Base-by-base conservation (phyloP, 2,329 filamentous ascomycete genomes). In the Aspergillus floridensis region DNA sequence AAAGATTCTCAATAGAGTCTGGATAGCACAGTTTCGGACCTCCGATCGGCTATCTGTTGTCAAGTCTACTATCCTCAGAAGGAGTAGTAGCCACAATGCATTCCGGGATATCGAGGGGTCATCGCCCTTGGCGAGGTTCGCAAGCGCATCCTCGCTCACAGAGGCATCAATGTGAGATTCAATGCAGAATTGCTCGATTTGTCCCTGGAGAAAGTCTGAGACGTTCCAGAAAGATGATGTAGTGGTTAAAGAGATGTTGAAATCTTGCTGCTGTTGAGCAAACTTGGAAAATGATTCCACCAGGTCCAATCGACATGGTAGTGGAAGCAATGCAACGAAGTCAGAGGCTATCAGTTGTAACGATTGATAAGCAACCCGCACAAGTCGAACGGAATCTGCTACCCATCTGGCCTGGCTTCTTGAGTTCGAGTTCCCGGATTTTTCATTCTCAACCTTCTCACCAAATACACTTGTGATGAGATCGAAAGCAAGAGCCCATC, bases 161-260 rank as follows among this genome's bases (percentile, higher is more conserved):
- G 61, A 81, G 78, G 72, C 66, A 60, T 76, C 73, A 38, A 78
- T 67, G 54, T 75, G 69, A 12, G 65, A 67, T 56, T 76, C 74
- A 53, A 77, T 70, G 2, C 70, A 75, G 53, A 76, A 75, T 12
- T 72, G 67, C 22, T 80, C 77, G 52, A 79, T 79, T 41, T 80
- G 78, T 7, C 76, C 76, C 58, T 85, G 82, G 21, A 98, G 81
- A 64, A 93, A 95, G 73, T 97, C 93, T 0, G 93, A 96, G 7
- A 97, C 84, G 56, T 93, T 93, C 92, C 93, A 97, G 74, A 96
- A 96, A 71, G 96, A 95, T 0, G 93, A 96, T 8, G 96, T 91
- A 1, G 93, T 95, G 35, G 95, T 98, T 26, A 99, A 81, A 0
- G 93, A 93, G 69, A 98, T 96, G 67, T 99, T 99, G 41, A 99